These are phyloP conservation scores for Sporisorium exsertum DNA, from an alignment of 1,284 basidiomycete species.

Conservation along the genomic window DNA sequence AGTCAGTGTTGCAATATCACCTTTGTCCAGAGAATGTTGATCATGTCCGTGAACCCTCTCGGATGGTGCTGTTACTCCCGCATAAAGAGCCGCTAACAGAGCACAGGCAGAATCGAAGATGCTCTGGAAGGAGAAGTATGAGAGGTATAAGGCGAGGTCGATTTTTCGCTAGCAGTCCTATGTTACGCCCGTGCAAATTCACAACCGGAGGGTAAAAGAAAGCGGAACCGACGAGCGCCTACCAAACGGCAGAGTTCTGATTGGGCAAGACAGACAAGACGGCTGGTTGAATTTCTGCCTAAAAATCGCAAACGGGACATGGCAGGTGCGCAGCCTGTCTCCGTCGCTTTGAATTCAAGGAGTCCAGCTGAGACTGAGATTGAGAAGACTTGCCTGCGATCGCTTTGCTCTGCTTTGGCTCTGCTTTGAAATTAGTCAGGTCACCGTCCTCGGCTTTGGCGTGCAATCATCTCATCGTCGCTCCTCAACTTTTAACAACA, in stretches of 20 bases:
- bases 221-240: conserved; percentile 25
- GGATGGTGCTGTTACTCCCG: too few species aligned
- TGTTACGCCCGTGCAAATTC: conserved; percentile 2
- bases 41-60: too few species aligned
- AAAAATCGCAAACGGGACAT: conserved; percentile 11
- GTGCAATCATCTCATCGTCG: conserved; percentile 16
- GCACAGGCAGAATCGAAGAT: background rate
- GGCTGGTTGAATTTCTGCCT: background rate
- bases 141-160: background rate
- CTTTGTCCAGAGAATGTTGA: background rate
- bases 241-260: conserved; percentile 36
- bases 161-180: background rate
- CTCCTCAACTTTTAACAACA: conserved; percentile 3
- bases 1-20: background rate
- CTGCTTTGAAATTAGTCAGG: conserved; percentile 3
- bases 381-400: background rate
- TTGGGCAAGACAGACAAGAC: conserved; percentile 20
- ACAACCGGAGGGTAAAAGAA: background rate
- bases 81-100: too few species aligned
- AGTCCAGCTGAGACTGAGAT: conserved; percentile 8
- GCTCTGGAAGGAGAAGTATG: background rate
- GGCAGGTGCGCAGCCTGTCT: conserved; percentile 27
- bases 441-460: conserved; percentile 30
- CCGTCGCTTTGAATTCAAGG: background rate
- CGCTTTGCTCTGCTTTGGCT: background rate